Evolutionary conservation across 1,284 basidiomycete species (phyloP).

Genomic region (Moesziomyces antarcticus): DNA sequence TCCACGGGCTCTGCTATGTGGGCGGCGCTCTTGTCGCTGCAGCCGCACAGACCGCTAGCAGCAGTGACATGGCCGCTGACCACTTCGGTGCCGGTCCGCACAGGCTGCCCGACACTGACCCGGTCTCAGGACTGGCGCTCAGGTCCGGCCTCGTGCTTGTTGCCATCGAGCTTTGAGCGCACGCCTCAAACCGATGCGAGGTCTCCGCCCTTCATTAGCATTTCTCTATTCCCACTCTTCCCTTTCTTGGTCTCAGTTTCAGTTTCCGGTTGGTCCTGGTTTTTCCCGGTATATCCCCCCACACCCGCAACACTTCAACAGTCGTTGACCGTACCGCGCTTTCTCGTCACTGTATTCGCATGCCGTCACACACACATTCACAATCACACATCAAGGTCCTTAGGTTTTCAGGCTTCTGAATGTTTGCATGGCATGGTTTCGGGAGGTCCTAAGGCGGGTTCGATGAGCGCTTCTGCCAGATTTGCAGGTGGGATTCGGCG

Average conservation of each 20-base stretch:
- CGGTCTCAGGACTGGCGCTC: slow-evolving; percentile 27
- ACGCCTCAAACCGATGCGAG: neutral
- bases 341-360: slow-evolving; percentile 19
- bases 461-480: slow-evolving; percentile 31
- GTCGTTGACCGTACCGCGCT: slow-evolving; percentile 5
- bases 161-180: slow-evolving; percentile 40
- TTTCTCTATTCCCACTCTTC: neutral
- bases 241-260: slow-evolving; percentile 1
- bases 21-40: slow-evolving; percentile 55
- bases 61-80: slow-evolving; percentile 5
- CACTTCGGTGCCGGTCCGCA: slow-evolving; percentile 3
- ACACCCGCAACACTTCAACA: slow-evolving; percentile 23
- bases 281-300: slow-evolving; percentile 18
- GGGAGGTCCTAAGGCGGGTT: no score
- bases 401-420: no score
- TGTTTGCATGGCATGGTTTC: neutral
- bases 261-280: neutral
- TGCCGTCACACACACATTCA: slow-evolving; percentile 8
- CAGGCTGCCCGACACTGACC: slow-evolving; percentile 20
- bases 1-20: slow-evolving; percentile 63
- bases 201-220: slow-evolving; percentile 8
- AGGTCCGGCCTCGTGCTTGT: slow-evolving; percentile 34
- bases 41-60: neutral
- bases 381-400: neutral
- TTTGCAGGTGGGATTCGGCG: slow-evolving; percentile 88